A percentile compares a stretch with the other conserved stretches of the same genome.
These are phyloP conservation scores for Phytophthora palmivora DNA, from an alignment of 352 stramenopile genomes.

Conservation along the genomic window DNA sequence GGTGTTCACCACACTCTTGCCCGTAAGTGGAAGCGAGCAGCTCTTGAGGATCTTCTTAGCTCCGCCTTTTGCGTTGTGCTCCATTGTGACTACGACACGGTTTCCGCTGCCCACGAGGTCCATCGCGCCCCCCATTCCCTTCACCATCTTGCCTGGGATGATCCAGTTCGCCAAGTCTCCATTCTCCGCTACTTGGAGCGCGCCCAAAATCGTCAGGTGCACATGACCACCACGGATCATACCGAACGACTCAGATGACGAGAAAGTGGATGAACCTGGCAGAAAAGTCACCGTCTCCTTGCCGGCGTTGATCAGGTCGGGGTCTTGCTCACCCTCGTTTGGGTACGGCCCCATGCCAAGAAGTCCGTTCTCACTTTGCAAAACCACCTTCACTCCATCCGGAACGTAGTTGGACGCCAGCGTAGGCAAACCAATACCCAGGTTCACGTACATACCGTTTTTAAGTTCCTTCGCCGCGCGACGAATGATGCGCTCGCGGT, in stretches of 20 bases:
- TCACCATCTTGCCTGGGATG: slow-evolving; percentile 96
- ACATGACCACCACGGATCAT: slow-evolving; percentile 98
- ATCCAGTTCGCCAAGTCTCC: slow-evolving; percentile 97
- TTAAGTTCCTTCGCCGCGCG: slow-evolving; percentile 89
- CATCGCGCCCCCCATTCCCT: slow-evolving; percentile 98
- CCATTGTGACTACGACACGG: slow-evolving; percentile 97
- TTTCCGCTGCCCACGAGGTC: slow-evolving; percentile 95
- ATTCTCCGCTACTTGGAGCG: slow-evolving; percentile 93
- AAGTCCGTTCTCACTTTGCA: slow-evolving; percentile 97
- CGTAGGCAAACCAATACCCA: slow-evolving; percentile 96
- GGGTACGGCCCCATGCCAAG: slow-evolving; percentile 95
- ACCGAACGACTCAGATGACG: slow-evolving; percentile 94
- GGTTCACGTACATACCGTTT: slow-evolving; percentile 98
- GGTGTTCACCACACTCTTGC: slow-evolving; percentile 94
- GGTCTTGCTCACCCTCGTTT: slow-evolving; percentile 87
- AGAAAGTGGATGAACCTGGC: slow-evolving; percentile 94
- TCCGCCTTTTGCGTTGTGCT: slow-evolving; percentile 95
- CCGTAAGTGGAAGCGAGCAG: slow-evolving; percentile 95
- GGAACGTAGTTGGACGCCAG: slow-evolving; percentile 96
- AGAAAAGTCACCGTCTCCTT: slow-evolving; percentile 97
- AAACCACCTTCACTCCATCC: slow-evolving; percentile 92
- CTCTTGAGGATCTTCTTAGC: slow-evolving; percentile 94
- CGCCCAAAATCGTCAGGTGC: slow-evolving; percentile 96
- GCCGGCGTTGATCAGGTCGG: slow-evolving; percentile 97
- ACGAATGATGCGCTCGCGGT: slow-evolving; percentile 94